A percentile compares a stretch with the other conserved stretches of the same genome.
These are phyloP conservation scores for Oryza australiensis DNA, from an alignment of 176 grass and related monocot genomes.

Conservation along the genomic window DNA sequence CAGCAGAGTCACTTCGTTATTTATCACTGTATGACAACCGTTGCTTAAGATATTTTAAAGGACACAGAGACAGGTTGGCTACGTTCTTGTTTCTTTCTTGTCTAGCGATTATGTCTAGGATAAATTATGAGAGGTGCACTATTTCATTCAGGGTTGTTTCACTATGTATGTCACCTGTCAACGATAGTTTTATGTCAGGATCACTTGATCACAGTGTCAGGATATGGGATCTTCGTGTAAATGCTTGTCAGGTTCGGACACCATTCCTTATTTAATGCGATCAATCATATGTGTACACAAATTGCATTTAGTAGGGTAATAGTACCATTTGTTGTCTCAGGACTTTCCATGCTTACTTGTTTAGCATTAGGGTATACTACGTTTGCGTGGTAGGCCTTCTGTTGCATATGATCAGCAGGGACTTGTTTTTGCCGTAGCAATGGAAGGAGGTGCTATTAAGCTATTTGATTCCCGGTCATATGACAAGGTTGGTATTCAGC, in stretches of 20 bases:
- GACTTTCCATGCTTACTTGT: slow-evolving; percentile 37
- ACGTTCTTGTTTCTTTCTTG: not conserved
- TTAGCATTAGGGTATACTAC: slow-evolving; percentile 77
- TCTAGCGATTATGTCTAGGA: not conserved
- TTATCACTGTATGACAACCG: slow-evolving; percentile 96
- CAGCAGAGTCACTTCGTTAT: slow-evolving; percentile 78
- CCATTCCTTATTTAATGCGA: slow-evolving; percentile 30
- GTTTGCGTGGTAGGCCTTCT: slow-evolving; percentile 83
- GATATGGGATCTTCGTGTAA: slow-evolving; percentile 98
- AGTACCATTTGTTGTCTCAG: slow-evolving; percentile 29
- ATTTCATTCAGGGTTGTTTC: slow-evolving; percentile 69
- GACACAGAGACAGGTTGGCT: slow-evolving; percentile 85
- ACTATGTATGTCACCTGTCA: slow-evolving; percentile 89
- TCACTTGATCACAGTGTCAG: slow-evolving; percentile 95
- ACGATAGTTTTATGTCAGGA: slow-evolving; percentile 98
- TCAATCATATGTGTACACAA: slow-evolving; percentile 5
- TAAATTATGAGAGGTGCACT: slow-evolving; percentile 7
- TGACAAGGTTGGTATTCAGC: slow-evolving; percentile 68
- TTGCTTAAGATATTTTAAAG: slow-evolving; percentile 96
- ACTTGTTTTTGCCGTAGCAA: slow-evolving; percentile 95
- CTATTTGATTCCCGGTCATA: slow-evolving; percentile 97
- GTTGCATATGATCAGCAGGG: slow-evolving; percentile 99
- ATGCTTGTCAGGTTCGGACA: slow-evolving; percentile 89
- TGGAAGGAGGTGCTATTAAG: slow-evolving; percentile 98
- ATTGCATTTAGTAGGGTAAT: slow-evolving; percentile 32